These are phyloP conservation scores for Hanseniaspora clermontiae DNA, from an alignment of 805 yeast species.

Conservation along the genomic window DNA sequence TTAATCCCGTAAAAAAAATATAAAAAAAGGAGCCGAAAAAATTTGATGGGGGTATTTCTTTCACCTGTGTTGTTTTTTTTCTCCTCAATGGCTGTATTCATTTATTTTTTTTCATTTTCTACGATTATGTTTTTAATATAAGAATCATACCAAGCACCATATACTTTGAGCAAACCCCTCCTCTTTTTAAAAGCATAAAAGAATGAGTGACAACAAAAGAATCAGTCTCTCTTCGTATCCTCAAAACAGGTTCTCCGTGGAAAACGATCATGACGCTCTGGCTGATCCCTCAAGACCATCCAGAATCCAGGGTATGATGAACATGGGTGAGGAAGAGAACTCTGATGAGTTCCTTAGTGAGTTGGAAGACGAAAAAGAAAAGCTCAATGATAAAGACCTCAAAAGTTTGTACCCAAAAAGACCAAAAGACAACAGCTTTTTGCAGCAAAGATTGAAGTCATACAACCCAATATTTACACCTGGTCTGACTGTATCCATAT, in stretches of 20 bases:
- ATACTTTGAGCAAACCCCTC: too few relatives aligned
- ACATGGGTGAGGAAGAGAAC: constrained; percentile 7
- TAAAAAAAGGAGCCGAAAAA: too few relatives aligned
- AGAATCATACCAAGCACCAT: too few relatives aligned
- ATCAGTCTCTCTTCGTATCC: constrained; percentile 6
- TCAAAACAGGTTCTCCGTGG: background rate
- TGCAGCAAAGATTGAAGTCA: constrained; percentile 50
- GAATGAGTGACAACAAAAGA: background rate
- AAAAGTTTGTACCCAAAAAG: constrained; percentile 41
- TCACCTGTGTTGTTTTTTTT: too few relatives aligned
- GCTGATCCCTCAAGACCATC: constrained; percentile 6
- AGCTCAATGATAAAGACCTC: constrained; percentile 13
- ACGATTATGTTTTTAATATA: too few relatives aligned
- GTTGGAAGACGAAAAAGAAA: constrained; percentile 26
- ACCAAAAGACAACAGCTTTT: constrained; percentile 62
- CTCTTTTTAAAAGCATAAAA: too few relatives aligned
- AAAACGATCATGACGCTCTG: background rate
- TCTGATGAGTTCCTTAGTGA: constrained; percentile 8
- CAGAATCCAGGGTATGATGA: constrained; percentile 12
- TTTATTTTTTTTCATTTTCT: too few relatives aligned
- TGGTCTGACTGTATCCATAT: constrained; percentile 70
- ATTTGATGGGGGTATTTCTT: too few relatives aligned
- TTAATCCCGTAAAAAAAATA: too few relatives aligned
- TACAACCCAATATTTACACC: constrained; percentile 81
- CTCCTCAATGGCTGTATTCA: too few relatives aligned